These are phyloP conservation scores for Rhodotorula kratochvilovae DNA, from an alignment of 768 basidiomycete species.

Conservation along the genomic window DNA sequence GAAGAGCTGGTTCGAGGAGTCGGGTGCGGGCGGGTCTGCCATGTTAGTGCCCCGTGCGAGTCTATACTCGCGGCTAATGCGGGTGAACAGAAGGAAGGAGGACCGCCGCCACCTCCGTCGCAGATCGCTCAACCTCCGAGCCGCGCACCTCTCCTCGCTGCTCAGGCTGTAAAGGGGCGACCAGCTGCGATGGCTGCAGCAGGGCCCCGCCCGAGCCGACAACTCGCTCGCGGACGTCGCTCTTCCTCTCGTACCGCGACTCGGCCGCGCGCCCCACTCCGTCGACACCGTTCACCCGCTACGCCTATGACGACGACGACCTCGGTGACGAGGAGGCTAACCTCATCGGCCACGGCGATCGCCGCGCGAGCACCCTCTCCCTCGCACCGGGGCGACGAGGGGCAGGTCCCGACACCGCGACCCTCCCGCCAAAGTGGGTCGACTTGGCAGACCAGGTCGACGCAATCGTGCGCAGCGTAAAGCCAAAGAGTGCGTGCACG, in stretches of 20 bases:
- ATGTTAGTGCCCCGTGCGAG: neutral
- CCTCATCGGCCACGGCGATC: conserved; percentile 21
- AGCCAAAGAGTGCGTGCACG: conserved; percentile 67
- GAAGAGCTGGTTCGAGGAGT: neutral
- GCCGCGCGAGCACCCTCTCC: neutral
- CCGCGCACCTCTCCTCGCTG: no score
- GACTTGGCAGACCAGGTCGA: conserved; percentile 87
- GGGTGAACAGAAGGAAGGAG: neutral
- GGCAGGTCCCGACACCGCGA: conserved; percentile 13
- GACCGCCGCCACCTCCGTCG: neutral
- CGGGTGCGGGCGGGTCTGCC: neutral
- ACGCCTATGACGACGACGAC: conserved; percentile 51
- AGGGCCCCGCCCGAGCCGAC: neutral
- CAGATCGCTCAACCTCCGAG: no score
- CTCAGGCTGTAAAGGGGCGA: no score
- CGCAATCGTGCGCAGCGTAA: conserved; percentile 63
- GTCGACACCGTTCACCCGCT: conserved; percentile 25
- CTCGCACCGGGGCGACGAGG: neutral
- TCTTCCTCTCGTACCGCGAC: conserved; percentile 91
- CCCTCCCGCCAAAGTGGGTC: conserved; percentile 47
- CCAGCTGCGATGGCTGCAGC: no score
- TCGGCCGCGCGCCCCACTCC: conserved; percentile 50
- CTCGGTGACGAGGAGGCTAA: conserved; percentile 47
- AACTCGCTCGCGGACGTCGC: conserved; percentile 80
- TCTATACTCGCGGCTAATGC: neutral